phyloP scores from a whole-genome alignment of 208 protist species.

The Blastocrithidia nonstop region DNA sequence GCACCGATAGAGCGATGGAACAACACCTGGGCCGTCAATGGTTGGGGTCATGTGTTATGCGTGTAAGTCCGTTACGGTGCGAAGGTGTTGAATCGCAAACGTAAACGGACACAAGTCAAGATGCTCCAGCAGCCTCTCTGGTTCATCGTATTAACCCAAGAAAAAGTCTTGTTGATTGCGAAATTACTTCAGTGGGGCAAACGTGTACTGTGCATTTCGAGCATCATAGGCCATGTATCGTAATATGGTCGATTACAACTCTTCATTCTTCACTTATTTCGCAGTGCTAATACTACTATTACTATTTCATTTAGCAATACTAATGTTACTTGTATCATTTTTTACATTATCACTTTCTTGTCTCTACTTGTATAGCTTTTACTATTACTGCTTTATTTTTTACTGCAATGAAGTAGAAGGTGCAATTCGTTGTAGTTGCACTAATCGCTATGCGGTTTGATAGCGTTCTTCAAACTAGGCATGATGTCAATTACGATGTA shows the following conservation, averaged over 20 bases:
- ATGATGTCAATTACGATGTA: constrained; percentile 73
- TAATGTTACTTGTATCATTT: too few relatives aligned
- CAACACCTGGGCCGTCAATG: constrained; percentile 70
- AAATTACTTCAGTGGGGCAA: constrained; percentile 66
- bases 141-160: constrained; percentile 79
- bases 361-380: too few relatives aligned
- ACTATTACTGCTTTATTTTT: too few relatives aligned
- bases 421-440: constrained; percentile 56
- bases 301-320: too few relatives aligned
- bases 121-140: constrained; percentile 68
- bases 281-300: too few relatives aligned
- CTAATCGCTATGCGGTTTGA: constrained; percentile 24
- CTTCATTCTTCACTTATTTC: too few relatives aligned
- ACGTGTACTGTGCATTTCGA: constrained; percentile 54
- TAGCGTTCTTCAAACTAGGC: constrained; percentile 35
- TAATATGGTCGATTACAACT: too few relatives aligned
- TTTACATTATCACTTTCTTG: too few relatives aligned
- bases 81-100: constrained; percentile 70
- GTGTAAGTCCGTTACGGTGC: constrained; percentile 59
- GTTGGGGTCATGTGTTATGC: constrained; percentile 61
- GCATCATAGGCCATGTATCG: constrained; percentile 69
- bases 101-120: constrained; percentile 75
- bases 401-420: constrained; percentile 6
- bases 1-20: constrained; percentile 67
- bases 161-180: constrained; percentile 75